phyloP scores from a whole-genome alignment of 2,329 filamentous ascomycete species.

The Alternaria sp. region DNA sequence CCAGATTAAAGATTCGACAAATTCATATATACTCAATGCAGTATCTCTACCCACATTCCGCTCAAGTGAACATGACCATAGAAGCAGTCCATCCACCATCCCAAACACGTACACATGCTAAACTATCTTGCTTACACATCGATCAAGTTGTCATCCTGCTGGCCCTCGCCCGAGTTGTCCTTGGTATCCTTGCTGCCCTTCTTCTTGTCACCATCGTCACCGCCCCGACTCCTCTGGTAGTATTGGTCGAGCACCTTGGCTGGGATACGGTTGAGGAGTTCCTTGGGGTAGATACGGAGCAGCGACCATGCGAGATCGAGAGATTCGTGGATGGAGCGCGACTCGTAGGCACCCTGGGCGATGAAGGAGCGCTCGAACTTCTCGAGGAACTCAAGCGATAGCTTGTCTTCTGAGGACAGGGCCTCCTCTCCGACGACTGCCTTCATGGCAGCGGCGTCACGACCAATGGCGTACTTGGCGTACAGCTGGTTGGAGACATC shows the following conservation, averaged over 20 bases:
- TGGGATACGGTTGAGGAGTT: constrained; percentile 84
- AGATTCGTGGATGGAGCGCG: constrained; percentile 88
- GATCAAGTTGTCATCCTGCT: constrained; percentile 48
- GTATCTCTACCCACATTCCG: constrained; percentile 20
- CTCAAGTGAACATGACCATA: constrained; percentile 16
- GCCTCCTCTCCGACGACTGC: constrained; percentile 98
- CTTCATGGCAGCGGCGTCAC: constrained; percentile 98
- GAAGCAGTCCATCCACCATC: constrained; percentile 3
- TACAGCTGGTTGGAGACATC: constrained; percentile 99
- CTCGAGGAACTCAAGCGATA: constrained; percentile 96
- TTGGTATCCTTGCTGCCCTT: constrained; percentile 49
- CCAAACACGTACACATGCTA: constrained; percentile 5
- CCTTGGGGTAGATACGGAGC: constrained; percentile 96
- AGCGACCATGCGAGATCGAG: constrained; percentile 96
- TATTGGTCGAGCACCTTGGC: constrained; percentile 61
- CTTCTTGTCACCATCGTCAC: constrained; percentile 46
- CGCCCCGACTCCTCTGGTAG: constrained; percentile 53
- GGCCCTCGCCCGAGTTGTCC: constrained; percentile 49
- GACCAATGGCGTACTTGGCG: constrained; percentile 98
- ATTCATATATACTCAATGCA: constrained; percentile 30
- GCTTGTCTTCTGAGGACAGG: constrained; percentile 92
- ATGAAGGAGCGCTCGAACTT: constrained; percentile 99
- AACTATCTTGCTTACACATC: constrained; percentile 38
- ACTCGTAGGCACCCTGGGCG: constrained; percentile 88
- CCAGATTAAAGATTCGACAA: neutral